Evolutionary conservation across 139 green algal genomes (phyloP), one percentile per base, ranked within the genome.

Genomic region (Chlorella sp.): DNA sequence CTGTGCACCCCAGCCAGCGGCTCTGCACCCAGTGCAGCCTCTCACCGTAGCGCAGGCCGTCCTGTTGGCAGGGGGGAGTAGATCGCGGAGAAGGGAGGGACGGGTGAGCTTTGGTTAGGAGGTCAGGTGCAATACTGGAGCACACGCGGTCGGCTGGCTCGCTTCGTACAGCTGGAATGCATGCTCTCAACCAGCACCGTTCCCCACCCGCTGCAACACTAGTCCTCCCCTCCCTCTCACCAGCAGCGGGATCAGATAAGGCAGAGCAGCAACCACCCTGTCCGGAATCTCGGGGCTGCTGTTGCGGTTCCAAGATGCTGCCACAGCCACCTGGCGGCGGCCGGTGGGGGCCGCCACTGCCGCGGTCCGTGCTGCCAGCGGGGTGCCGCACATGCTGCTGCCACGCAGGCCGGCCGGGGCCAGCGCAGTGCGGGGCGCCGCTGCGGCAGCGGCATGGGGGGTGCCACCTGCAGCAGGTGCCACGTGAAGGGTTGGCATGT

Each of bases 41-140:
- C 39, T 80, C 78, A 83, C 84, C 87, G 78, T 92, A 94, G 21
- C 85, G 64, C 17, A 94, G 57, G 30, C 91, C 89, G 69, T 95
- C 91, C 72, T 91, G n/a, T 73, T 38, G 4, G 30, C 65, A 25
- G 0, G 65, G 2, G 28, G 32, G 32, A 21, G 32, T 7, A 18
- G 65, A 51, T 51, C 6, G 32, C n/a, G n/a, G n/a, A 38, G 38
- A 11, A 44, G 65, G 18, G 65, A 11, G 65, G 65, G 65, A 28
- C 9, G 32, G 32, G 15, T 34, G 65, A 12, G n/a, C 26, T 41
- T 65, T 93, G 92, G 3, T 55, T 11, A n/a, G n/a, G n/a, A n/a
- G n/a, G n/a, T n/a, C n/a, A n/a, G n/a, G n/a, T n/a, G n/a, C n/a
- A n/a, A n/a, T 51, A 51, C 7, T 51, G 44, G 44, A 9, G 44